Evolutionary conservation across 768 basidiomycete species (phyloP).

Genomic region (Pleurotus djamor): DNA sequence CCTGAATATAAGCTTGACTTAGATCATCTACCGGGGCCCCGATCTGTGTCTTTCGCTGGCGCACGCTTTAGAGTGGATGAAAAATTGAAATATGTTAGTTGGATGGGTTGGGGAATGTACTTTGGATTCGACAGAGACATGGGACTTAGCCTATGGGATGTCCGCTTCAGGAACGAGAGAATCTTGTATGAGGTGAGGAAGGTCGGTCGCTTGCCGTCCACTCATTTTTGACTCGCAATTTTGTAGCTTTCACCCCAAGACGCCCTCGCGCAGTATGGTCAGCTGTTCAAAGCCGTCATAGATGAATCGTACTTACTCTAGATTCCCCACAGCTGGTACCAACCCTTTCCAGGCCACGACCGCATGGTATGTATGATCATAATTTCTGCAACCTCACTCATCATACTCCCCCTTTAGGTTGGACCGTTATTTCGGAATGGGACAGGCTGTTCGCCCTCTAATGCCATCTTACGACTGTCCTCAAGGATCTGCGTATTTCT

Average conservation of each 20-base stretch:
- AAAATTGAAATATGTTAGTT: conserved; percentile 50
- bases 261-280: conserved; percentile 59
- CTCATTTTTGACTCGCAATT: neutral
- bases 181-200: conserved; percentile 56
- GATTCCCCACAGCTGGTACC: conserved; percentile 39
- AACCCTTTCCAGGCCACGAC: conserved; percentile 62
- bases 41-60: conserved; percentile 59
- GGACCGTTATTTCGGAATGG: conserved; percentile 66
- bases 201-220: neutral
- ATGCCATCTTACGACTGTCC: conserved; percentile 71
- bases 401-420: conserved; percentile 27
- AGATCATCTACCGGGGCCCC: conserved; percentile 63
- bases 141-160: conserved; percentile 61
- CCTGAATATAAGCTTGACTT: conserved; percentile 39
- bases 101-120: conserved; percentile 68
- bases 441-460: conserved; percentile 49
- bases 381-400: neutral
- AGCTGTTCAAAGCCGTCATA: neutral
- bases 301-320: neutral
- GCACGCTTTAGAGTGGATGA: conserved; percentile 54
- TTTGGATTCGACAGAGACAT: conserved; percentile 66
- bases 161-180: conserved; percentile 53
- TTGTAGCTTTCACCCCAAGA: conserved; percentile 57
- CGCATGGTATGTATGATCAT: conserved; percentile 30
- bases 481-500: conserved; percentile 14